Base-by-base conservation (phyloP, 495 filamentous ascomycete genomes). In the Penicillium pulvis region DNA sequence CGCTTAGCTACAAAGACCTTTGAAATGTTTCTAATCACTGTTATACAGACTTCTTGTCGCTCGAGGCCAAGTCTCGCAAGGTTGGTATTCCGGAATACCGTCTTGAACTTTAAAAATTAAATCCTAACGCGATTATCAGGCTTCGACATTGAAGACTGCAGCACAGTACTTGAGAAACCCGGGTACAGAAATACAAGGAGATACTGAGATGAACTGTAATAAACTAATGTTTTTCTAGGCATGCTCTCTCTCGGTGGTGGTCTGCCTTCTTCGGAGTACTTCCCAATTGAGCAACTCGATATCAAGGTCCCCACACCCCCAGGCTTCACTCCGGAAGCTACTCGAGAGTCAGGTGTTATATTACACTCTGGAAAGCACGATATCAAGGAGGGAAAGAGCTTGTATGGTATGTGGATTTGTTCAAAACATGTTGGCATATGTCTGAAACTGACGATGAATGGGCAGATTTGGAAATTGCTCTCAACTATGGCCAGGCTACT, bases 181-280 rank as follows among this genome's bases (percentile, higher is more conserved):
- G 26, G 88, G 88, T 63, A 67, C 50, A 0, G 11, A 26, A 6
- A n/a, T 31, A 20, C 33, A 1, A 0, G 23, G 6, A 4, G 10
- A 36, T 7, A 26, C 39, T 24, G 20, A 28, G 6, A 2, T 41
- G 28, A 5, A 24, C 4, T 30, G 10, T 35, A 58, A 33, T 23
- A 23, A 62, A 19, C n/a, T 20, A 16, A 20, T 14, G n/a, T 14
- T 12, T n/a, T 5, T 16, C 41, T 16, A 76, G 85, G 83, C 6
- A 60, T 89, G 51, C 93, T 98, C 70, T 94, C 90, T 6, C 85
- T 98, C 12, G 94, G 94, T 55, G 95, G 95, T 59, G 94, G 94
- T 3, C 80, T 98, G 33, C 94, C 94, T 10, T 92, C 90, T 30
- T 81, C 88, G 53, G 87, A 92, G 70, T 90, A 94, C 79, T 98